Conservation (phyloP, 257 asterid genomes). For the Phtheirospermum japonicum region DNA sequence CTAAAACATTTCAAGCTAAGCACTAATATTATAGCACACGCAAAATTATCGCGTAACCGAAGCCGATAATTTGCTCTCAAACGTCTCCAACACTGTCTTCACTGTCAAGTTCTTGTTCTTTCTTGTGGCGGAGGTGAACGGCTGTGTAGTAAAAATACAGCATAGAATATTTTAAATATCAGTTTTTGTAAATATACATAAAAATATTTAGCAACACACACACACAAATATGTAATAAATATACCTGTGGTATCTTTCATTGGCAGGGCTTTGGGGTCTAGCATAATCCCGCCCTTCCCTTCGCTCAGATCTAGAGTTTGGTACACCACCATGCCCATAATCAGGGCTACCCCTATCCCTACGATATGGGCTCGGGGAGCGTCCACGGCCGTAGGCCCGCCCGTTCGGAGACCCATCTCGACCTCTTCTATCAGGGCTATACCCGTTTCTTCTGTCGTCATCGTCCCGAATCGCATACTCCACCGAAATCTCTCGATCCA, state of each 20-base stretch:
- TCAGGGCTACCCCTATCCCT: constrained; percentile 93
- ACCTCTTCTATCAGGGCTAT: constrained; percentile 82
- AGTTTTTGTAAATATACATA: neutral
- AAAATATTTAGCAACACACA: neutral
- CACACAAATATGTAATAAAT: neutral
- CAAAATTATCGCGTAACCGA: neutral
- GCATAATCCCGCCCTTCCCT: constrained; percentile 61
- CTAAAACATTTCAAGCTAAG: constrained; percentile 25
- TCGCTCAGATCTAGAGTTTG: constrained; percentile 54
- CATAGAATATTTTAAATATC: neutral
- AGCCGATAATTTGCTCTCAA: neutral
- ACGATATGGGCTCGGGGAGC: constrained; percentile 72
- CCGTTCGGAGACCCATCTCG: constrained; percentile 59
- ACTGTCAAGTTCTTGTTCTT: constrained; percentile 60
- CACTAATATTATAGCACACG: constrained; percentile 19
- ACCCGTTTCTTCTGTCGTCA: constrained; percentile 62
- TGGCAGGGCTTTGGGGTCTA: constrained; percentile 58
- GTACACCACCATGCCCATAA: constrained; percentile 75
- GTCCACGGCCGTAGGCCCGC: constrained; percentile 59
- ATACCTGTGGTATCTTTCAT: constrained; percentile 61
- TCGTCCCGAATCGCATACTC: constrained; percentile 83
- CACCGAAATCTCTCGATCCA: constrained; percentile 87
- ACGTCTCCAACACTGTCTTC: constrained; percentile 22
- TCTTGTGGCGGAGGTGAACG: constrained; percentile 47
- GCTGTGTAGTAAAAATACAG: constrained; percentile 36